Conservation (phyloP, 148 eudicot genomes). For the Rhododendron mucronatum region DNA sequence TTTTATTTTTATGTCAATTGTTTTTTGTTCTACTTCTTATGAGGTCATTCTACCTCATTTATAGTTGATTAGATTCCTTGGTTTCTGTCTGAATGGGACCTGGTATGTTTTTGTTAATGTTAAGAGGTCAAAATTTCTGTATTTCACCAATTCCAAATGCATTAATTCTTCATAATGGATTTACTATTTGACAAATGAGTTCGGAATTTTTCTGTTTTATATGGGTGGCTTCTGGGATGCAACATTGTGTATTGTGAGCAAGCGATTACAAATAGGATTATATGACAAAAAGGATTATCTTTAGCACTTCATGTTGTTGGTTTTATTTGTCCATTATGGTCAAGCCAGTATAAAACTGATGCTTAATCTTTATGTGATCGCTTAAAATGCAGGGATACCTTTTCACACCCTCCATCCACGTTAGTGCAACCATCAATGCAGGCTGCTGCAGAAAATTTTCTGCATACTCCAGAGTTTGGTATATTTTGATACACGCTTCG, state of each 20-base stretch:
- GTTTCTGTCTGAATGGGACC: neutral
- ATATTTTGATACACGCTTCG: slow-evolving; percentile 10
- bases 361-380: neutral
- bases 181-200: neutral
- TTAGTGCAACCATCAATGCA: slow-evolving; percentile 85
- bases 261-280: neutral
- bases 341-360: neutral
- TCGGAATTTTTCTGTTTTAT: neutral
- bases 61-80: neutral
- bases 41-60: neutral
- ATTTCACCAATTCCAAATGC: neutral
- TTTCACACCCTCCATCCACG: slow-evolving; percentile 82
- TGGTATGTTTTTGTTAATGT: neutral
- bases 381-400: slow-evolving; percentile 72
- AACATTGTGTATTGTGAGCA: neutral
- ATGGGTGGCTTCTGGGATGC: neutral
- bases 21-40: neutral
- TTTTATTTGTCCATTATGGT: neutral
- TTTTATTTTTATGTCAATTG: neutral
- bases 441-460: slow-evolving; percentile 34
- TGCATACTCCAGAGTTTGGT: slow-evolving; percentile 80
- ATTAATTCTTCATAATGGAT: neutral
- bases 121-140: neutral
- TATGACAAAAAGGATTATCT: neutral
- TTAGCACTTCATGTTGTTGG: neutral